phyloP scores from a whole-genome alignment of 345 rosid genomes.

The Theobroma cacao region DNA sequence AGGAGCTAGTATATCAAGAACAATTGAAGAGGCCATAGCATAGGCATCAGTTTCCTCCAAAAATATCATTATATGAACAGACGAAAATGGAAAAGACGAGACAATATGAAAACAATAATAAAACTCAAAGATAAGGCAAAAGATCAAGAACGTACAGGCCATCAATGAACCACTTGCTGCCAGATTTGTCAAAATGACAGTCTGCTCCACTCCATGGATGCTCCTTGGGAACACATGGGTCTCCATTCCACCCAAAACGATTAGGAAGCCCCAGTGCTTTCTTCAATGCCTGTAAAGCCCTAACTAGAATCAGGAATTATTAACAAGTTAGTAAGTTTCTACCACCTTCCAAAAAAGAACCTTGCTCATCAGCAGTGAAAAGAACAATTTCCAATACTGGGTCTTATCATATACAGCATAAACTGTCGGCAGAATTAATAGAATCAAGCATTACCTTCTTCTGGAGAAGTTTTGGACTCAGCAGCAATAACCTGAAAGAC shows the following conservation, averaged over 20 bases:
- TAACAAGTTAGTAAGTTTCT: conserved; percentile 17
- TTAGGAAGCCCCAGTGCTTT: conserved; percentile 76
- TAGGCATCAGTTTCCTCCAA: neutral
- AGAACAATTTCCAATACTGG: neutral
- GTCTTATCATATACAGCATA: neutral
- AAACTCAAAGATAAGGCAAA: conserved; percentile 19
- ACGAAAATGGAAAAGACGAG: neutral
- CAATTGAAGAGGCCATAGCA: neutral
- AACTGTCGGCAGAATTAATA: neutral
- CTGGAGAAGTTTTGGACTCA: conserved; percentile 66
- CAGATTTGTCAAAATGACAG: conserved; percentile 65
- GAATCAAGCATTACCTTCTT: conserved; percentile 61
- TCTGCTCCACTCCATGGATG: conserved; percentile 99
- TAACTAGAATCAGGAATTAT: conserved; percentile 46
- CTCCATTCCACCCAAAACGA: conserved; percentile 99
- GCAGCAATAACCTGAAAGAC: conserved; percentile 70
- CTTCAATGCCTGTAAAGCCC: conserved; percentile 69
- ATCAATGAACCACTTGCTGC: conserved; percentile 85
- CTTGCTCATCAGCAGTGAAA: neutral
- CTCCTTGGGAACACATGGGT: conserved; percentile 99
- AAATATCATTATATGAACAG: neutral
- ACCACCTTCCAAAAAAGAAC: conserved; percentile 5
- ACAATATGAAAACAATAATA: neutral
- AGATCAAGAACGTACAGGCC: conserved; percentile 73
- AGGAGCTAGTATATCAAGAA: neutral